These are phyloP conservation scores for Vinca minor DNA, from an alignment of 257 asterid species.

Conservation along the genomic window DNA sequence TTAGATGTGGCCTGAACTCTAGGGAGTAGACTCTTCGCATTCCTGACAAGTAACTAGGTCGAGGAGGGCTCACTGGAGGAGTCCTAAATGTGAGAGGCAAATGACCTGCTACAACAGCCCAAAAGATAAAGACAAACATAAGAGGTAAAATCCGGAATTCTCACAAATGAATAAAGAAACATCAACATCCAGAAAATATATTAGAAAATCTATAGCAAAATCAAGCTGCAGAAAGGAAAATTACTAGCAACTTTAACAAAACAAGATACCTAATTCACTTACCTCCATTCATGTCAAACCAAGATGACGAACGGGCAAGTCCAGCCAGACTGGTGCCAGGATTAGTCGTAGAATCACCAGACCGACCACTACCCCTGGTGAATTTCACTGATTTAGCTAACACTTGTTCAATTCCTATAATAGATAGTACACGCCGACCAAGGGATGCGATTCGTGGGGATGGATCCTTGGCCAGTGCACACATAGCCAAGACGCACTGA, in stretches of 20 bases:
- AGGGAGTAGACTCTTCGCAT: constrained; percentile 93
- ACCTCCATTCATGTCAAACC: constrained; percentile 94
- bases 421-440: constrained; percentile 76
- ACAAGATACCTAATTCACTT: neutral
- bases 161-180: neutral
- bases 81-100: constrained; percentile 89
- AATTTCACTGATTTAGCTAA: constrained; percentile 67
- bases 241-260: neutral
- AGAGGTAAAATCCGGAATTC: neutral
- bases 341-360: constrained; percentile 41
- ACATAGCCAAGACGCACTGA: constrained; percentile 82
- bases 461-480: constrained; percentile 88
- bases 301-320: constrained; percentile 85
- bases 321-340: constrained; percentile 62
- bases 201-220: neutral
- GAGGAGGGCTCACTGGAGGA: constrained; percentile 99
- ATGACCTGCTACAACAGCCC: constrained; percentile 48
- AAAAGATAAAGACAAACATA: constrained; percentile 7
- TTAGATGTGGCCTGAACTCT: constrained; percentile 87
- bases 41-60: constrained; percentile 82
- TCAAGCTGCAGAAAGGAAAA: neutral
- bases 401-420: constrained; percentile 93
- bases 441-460: constrained; percentile 92
- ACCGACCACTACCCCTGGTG: constrained; percentile 24
- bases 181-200: constrained; percentile 3